These are phyloP conservation scores for Fusarium tupiense DNA, from an alignment of 2,329 filamentous ascomycete genomes.

Conservation along the genomic window DNA sequence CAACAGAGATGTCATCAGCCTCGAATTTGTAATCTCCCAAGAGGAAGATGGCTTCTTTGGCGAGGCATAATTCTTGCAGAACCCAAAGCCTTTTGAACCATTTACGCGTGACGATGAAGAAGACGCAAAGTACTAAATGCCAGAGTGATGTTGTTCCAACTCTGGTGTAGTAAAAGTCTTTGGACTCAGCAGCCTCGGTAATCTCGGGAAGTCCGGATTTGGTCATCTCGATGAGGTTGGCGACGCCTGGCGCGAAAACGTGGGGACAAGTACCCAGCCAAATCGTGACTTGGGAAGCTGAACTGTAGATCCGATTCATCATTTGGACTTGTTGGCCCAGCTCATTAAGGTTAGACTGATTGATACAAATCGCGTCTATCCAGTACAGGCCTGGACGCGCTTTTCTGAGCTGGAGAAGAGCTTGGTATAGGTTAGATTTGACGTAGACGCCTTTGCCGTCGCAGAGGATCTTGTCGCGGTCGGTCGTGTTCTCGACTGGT, in stretches of 20 bases:
- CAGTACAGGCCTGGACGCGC: not conserved
- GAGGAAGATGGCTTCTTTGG: not conserved
- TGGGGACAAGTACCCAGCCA: not conserved
- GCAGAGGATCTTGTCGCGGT: not conserved
- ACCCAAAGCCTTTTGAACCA: not conserved
- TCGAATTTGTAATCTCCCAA: not conserved
- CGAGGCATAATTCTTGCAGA: not conserved
- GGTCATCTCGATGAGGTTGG: not conserved
- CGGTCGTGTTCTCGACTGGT: not conserved
- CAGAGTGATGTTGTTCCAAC: not conserved
- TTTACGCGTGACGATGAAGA: not conserved
- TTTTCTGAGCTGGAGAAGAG: not conserved
- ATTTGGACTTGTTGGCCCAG: not conserved
- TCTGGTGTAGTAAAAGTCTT: not conserved
- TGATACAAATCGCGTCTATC: not conserved
- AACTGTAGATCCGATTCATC: not conserved
- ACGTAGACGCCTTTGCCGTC: not conserved
- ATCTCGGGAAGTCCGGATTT: not conserved
- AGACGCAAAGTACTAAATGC: not conserved
- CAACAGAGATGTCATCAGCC: not conserved
- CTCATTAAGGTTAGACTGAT: not conserved
- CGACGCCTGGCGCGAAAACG: not conserved
- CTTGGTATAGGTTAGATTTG: not conserved
- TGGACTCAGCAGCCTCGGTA: not conserved
- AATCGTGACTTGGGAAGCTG: not conserved